Conservation (phyloP, 163 green algal species). For the Chloroidium sp. region DNA sequence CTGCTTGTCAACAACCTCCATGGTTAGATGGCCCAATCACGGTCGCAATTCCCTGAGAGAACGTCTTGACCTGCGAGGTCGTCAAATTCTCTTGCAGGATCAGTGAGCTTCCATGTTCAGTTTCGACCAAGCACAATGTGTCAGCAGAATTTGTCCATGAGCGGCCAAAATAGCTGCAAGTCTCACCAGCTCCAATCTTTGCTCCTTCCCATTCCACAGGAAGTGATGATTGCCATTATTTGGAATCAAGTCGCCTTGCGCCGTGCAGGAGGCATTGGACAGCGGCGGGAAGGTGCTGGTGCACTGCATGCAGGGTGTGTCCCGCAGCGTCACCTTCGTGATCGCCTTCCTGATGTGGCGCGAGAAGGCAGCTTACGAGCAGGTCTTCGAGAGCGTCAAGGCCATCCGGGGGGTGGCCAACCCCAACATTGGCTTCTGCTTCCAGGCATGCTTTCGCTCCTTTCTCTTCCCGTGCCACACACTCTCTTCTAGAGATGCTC, state of each 20-base stretch:
- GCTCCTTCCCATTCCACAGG: background rate
- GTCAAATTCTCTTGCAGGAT: too few species aligned
- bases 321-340: conserved; percentile 69
- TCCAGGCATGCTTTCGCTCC: conserved; percentile 33
- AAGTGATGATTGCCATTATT: background rate
- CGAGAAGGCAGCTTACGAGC: conserved; percentile 33
- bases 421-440: conserved; percentile 91
- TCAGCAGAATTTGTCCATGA: too few species aligned
- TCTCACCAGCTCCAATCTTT: too few species aligned
- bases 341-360: conserved; percentile 96
- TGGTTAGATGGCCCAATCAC: too few species aligned
- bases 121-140: too few species aligned
- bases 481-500: too few species aligned
- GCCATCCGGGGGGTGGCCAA: conserved; percentile 71
- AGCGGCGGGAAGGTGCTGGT: conserved; percentile 70
- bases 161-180: too few species aligned
- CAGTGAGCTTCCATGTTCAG: too few species aligned
- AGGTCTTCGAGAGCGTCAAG: conserved; percentile 63
- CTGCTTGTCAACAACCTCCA: too few species aligned
- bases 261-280: conserved; percentile 13
- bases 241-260: background rate
- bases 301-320: conserved; percentile 96
- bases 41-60: too few species aligned
- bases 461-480: background rate
- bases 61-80: too few species aligned